Base-by-base conservation (phyloP, 257 asterid genomes). In the Craterostigma plantagineum region DNA sequence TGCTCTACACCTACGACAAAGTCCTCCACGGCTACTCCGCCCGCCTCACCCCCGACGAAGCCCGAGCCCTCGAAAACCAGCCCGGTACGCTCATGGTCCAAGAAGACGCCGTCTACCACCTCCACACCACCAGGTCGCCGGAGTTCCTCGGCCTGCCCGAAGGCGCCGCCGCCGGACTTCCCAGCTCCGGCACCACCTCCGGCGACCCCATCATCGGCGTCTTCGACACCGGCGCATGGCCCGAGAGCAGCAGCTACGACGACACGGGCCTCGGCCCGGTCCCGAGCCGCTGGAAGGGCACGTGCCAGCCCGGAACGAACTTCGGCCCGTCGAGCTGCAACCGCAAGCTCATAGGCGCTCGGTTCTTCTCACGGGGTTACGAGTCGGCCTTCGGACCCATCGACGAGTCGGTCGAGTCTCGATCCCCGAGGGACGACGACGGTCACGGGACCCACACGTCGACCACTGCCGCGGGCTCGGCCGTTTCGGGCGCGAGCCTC, bases 361-460 rank as follows among this genome's bases (percentile, higher is more conserved):
- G 80, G 66, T 73, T 48, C 48, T 81, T 81, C 69, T 66, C 64
- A 0, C 63, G 65, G 46, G 93, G 91, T 1, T n/a, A 71, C 40
- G 86, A 80, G 54, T 66, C 82, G 10, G 66, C 65, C 0, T 48
- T 35, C 0, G 92, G 87, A 11, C 51, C 62, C 3, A 62, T 76
- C 10, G 75, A 80, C 8, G 79, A 68, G 62, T 38, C 63, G 1
- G 45, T 8, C 0, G 92, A 72, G 34, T 67, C 90, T 0, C 67
- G 60, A 63, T 75, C 90, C 27, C 85, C 93, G 0, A 68, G 81
- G 59, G 93, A 80, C 7, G 77, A 76, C 14, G 77, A 68, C 9
- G 93, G 91, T 50, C 93, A 76, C 9, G 93, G 93, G 9, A 66
- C 93, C 7, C 93, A 76, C 61, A 79, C 93, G 0, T 63, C 81